Conservation (phyloP, 441 rosid genomes). For the Aquilaria agallochum region DNA sequence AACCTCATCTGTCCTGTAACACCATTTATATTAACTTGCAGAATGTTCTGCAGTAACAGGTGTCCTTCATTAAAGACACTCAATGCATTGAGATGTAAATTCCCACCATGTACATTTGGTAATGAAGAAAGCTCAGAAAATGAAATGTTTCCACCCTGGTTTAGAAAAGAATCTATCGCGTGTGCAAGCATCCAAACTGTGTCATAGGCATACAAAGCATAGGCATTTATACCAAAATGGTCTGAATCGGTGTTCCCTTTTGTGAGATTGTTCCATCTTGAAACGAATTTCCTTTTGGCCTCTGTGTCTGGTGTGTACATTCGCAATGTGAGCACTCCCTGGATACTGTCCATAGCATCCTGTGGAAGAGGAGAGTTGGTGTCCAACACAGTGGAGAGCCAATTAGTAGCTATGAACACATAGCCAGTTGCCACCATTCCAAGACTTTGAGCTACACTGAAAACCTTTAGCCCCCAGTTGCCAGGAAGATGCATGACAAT, state of each 20-base stretch:
- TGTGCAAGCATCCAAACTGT: constrained; percentile 87
- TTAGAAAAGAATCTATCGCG: constrained; percentile 56
- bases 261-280: constrained; percentile 74
- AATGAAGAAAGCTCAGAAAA: constrained; percentile 53
- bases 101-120: constrained; percentile 28
- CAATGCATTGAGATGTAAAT: constrained; percentile 69
- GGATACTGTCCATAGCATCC: constrained; percentile 39
- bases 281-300: constrained; percentile 48
- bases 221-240: constrained; percentile 54
- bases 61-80: constrained; percentile 66
- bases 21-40: constrained; percentile 51
- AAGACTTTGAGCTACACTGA: constrained; percentile 59
- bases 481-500: constrained; percentile 53
- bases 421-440: constrained; percentile 80
- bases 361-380: constrained; percentile 49
- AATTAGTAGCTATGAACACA: constrained; percentile 78
- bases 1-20: constrained; percentile 61
- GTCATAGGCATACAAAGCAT: constrained; percentile 83
- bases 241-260: constrained; percentile 9
- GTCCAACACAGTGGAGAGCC: constrained; percentile 72
- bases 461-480: constrained; percentile 48
- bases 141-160: constrained; percentile 61
- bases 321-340: constrained; percentile 74
- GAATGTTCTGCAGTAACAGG: constrained; percentile 51
- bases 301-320: constrained; percentile 59